A percentile compares a stretch with the other conserved stretches of the same genome.
Conservation (phyloP, 2,329 filamentous ascomycete species). For the Anthostomella pinea region DNA sequence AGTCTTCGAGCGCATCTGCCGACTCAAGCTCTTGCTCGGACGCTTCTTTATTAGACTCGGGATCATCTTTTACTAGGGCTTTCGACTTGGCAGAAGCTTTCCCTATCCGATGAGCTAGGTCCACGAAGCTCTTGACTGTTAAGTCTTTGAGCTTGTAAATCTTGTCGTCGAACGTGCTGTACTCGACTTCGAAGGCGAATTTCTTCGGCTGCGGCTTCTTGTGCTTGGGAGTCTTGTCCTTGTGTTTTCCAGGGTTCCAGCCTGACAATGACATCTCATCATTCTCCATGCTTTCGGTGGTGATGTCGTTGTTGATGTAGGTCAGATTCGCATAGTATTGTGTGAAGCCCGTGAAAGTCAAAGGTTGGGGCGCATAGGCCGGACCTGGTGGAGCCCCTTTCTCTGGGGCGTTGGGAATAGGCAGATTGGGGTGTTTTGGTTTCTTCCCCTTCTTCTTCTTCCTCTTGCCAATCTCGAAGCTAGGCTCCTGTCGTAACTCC, state of each 20-base stretch:
- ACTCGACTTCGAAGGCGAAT: constrained; percentile 79
- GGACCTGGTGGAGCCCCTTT: constrained; percentile 75
- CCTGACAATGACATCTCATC: constrained; percentile 35
- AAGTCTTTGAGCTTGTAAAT: constrained; percentile 76
- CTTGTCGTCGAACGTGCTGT: constrained; percentile 75
- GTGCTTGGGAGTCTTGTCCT: constrained; percentile 53
- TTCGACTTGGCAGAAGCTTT: constrained; percentile 36
- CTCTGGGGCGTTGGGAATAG: constrained; percentile 69
- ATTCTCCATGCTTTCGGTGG: constrained; percentile 28
- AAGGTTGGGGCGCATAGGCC: constrained; percentile 80
- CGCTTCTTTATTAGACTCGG: too few relatives aligned
- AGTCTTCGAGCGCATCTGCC: constrained; percentile 2
- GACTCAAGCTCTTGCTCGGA: too few relatives aligned
- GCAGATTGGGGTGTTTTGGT: constrained; percentile 58
- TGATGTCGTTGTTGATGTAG: constrained; percentile 72
- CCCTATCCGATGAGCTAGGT: constrained; percentile 77
- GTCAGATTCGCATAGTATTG: constrained; percentile 98
- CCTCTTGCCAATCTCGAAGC: constrained; percentile 34
- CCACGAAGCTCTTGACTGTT: constrained; percentile 77
- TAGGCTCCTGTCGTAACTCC: constrained; percentile 25
- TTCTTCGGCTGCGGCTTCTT: constrained; percentile 56
- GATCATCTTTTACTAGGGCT: too few relatives aligned
- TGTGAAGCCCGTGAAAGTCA: constrained; percentile 76
- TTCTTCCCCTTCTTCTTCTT: constrained; percentile 47
- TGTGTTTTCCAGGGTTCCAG: constrained; percentile 65